These are phyloP conservation scores for Coprinopsis cinerea DNA, from an alignment of 768 basidiomycete genomes.

Conservation along the genomic window DNA sequence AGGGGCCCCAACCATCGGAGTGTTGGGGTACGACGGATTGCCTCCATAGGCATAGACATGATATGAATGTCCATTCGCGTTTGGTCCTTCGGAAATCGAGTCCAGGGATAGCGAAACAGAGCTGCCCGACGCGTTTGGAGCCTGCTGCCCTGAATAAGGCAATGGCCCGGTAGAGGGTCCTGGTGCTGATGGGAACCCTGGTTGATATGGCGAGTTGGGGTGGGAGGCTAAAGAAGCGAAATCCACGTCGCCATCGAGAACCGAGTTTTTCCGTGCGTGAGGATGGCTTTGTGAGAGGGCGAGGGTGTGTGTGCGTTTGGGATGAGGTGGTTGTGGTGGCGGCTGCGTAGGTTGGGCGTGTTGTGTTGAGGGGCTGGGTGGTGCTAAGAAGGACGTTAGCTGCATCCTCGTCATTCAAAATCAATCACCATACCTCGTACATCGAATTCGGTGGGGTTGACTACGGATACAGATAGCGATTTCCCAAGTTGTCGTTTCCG, in stretches of 20 bases:
- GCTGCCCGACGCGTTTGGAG: too few relatives aligned
- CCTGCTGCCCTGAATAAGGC: too few relatives aligned
- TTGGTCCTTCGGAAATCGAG: too few relatives aligned
- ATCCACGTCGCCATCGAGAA: slow-evolving; percentile 47
- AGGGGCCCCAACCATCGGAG: slow-evolving; percentile 23
- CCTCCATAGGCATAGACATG: too few relatives aligned
- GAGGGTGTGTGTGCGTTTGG: slow-evolving; percentile 40
- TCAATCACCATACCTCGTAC: too few relatives aligned
- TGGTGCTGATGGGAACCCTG: slow-evolving; percentile 23
- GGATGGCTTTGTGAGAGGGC: slow-evolving; percentile 59
- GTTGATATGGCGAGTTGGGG: slow-evolving; percentile 28
- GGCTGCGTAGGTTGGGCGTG: slow-evolving; percentile 29
- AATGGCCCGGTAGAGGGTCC: background rate
- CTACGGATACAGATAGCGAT: slow-evolving; percentile 63
- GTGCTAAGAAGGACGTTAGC: background rate
- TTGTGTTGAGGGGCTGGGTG: slow-evolving; percentile 15
- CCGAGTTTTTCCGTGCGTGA: slow-evolving; percentile 71
- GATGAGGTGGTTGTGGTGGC: slow-evolving; percentile 36
- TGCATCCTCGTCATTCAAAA: background rate
- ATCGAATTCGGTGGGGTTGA: slow-evolving; percentile 25
- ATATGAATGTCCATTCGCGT: too few relatives aligned
- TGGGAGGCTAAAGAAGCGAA: slow-evolving; percentile 24
- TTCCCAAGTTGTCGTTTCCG: slow-evolving; percentile 49
- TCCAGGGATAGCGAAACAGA: too few relatives aligned
- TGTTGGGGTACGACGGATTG: slow-evolving; percentile 14